A percentile compares a stretch with the other conserved stretches of the same genome.
Evolutionary conservation across 2,329 filamentous ascomycete genomes (phyloP).

Genomic region (Trichophyton benhamiae): DNA sequence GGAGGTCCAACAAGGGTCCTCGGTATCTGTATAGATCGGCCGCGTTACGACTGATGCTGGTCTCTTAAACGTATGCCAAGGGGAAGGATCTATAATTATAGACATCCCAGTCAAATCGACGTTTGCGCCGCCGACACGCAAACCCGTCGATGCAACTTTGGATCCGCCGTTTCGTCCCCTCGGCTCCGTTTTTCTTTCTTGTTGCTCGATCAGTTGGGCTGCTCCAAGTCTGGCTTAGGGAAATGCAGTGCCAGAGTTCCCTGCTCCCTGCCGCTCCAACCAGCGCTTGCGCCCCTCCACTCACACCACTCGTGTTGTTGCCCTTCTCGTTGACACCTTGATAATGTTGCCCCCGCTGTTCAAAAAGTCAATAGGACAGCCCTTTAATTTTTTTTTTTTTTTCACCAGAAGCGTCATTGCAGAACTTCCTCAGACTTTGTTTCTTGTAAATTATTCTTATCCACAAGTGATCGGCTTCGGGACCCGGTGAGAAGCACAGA

Average conservation of each 20-base stretch:
- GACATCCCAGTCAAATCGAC: neutral
- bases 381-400: neutral
- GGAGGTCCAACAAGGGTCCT: neutral
- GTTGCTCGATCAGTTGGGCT: neutral
- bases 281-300: neutral
- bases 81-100: neutral
- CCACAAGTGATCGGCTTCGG: neutral
- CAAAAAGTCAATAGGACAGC: neutral
- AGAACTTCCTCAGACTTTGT: neutral
- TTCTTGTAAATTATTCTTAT: neutral
- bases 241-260: neutral
- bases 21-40: neutral
- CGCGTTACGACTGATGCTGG: neutral
- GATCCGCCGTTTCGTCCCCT: constrained; percentile 1
- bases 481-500: neutral
- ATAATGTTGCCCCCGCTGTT: neutral
- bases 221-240: neutral
- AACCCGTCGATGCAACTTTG: neutral
- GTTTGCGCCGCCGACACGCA: neutral
- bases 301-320: neutral
- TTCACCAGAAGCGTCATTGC: neutral
- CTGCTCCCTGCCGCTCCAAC: neutral
- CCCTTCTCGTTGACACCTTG: neutral
- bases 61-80: neutral
- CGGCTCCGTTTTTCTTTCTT: neutral